Base-by-base conservation (phyloP, 257 asterid genomes). In the Ehretia macrophylla region DNA sequence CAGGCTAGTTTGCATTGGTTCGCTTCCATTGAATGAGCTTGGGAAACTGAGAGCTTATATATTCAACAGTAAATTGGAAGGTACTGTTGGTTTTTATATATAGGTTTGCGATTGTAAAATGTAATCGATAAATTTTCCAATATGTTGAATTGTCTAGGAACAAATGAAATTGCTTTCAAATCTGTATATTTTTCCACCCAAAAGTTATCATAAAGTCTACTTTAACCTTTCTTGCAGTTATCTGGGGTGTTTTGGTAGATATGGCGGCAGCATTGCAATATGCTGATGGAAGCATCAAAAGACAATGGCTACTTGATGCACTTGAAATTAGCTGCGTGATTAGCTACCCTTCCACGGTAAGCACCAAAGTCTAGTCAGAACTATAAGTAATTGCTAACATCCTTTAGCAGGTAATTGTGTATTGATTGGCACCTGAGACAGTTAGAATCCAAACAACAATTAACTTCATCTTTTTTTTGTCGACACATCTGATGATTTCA, bases 311-410 rank as follows among this genome's bases (percentile, higher is more conserved):
- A 59, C 73, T 77, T 48, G 95, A 92, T 60, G 78, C 96, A 32
- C 71, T 87, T 14, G 90, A 88, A 62, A 83, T 92, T 67, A 72
- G 84, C 55, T 86, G 97, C 16, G 85, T 84, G 55, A 79, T 95
- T 47, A 75, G 85, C 59, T 80, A 79, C 75, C 99, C 99, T 63
- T 86, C 97, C 66, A 88, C 96, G 77, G 99, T 92, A 83, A 55
- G 47, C 47, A 42, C 47, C 47, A 38, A n/a, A n/a, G n/a, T n/a
- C n/a, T 42, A 14, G 8, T 42, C 47, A 42, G 12, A 42, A 10
- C 4, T 3, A 42, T 2, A 42, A 42, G 16, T 42, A 42, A 10
- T 42, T 1, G 47, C 47, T 42, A 14, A 42, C 8, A 42, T 10
- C 5, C 47, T 42, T 42, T 42, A 42, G 47, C 47, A 3, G 16